These are phyloP conservation scores for Phoma sp. DNA, from an alignment of 2,329 filamentous ascomycete species.

Conservation along the genomic window DNA sequence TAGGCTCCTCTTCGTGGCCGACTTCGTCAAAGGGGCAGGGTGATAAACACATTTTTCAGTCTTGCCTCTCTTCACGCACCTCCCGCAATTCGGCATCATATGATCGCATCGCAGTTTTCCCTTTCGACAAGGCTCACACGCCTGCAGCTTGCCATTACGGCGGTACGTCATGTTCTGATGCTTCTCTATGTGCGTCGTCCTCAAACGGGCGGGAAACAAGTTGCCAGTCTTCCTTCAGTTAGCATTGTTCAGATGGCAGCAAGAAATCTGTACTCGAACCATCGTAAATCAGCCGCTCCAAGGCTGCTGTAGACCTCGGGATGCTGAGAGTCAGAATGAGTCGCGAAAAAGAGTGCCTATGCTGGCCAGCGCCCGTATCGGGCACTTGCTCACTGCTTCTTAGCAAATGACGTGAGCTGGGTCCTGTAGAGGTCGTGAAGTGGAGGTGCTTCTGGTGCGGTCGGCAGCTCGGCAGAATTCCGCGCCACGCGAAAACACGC, in stretches of 20 bases:
- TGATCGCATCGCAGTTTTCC: slow-evolving; percentile 47
- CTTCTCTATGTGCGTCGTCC: slow-evolving; percentile 34
- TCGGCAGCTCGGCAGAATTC: too few species aligned
- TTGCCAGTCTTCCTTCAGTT: slow-evolving; percentile 31
- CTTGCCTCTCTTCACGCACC: slow-evolving; percentile 39
- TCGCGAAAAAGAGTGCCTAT: neutral
- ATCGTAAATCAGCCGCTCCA: neutral
- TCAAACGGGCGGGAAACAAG: slow-evolving; percentile 37
- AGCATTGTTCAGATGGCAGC: neutral
- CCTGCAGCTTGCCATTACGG: slow-evolving; percentile 48
- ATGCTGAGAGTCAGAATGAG: neutral
- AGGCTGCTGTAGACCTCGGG: neutral
- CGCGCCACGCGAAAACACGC: too few species aligned
- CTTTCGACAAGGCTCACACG: slow-evolving; percentile 47
- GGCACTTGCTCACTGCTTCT: too few species aligned
- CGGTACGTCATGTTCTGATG: slow-evolving; percentile 37
- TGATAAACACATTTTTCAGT: slow-evolving; percentile 45
- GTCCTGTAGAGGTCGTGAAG: too few species aligned
- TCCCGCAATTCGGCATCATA: slow-evolving; percentile 43
- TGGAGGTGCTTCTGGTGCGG: too few species aligned
- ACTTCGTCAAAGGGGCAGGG: slow-evolving; percentile 44
- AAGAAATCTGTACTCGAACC: slow-evolving; percentile 11
- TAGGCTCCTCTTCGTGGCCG: slow-evolving; percentile 14
- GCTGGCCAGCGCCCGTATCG: neutral
- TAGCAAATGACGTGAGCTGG: too few species aligned